These are phyloP conservation scores for Apiotrichum sp. DNA, from an alignment of 1,284 basidiomycete species.

Conservation along the genomic window DNA sequence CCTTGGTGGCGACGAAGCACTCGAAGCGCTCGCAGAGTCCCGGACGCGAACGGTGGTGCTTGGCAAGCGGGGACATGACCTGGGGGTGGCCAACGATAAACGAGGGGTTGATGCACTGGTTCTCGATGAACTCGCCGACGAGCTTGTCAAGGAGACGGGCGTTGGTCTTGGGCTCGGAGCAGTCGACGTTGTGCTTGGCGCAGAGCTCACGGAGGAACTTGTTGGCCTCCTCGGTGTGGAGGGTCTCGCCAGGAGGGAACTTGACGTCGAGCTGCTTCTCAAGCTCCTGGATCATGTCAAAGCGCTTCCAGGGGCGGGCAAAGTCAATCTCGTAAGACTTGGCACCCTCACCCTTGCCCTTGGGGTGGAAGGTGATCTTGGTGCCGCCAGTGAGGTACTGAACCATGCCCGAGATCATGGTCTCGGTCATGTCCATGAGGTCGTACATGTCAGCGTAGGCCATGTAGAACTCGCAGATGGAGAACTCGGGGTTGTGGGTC, in stretches of 20 bases:
- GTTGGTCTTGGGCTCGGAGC: constrained; percentile 90
- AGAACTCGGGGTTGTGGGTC: constrained; percentile 96
- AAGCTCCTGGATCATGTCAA: constrained; percentile 95
- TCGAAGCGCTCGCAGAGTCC: constrained; percentile 99
- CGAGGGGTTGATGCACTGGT: constrained; percentile 88
- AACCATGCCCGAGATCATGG: constrained; percentile 84
- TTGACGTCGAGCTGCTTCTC: constrained; percentile 88
- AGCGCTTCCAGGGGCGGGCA: constrained; percentile 94
- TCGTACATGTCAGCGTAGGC: constrained; percentile 99
- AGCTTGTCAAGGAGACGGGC: constrained; percentile 97
- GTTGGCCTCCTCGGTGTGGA: constrained; percentile 85
- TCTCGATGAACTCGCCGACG: constrained; percentile 96
- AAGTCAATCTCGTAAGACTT: constrained; percentile 78
- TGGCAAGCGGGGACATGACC: constrained; percentile 98
- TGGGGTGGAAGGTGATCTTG: constrained; percentile 82
- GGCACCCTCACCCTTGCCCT: constrained; percentile 69
- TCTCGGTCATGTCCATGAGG: constrained; percentile 95
- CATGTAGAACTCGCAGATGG: constrained; percentile 99
- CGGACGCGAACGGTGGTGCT: constrained; percentile 85
- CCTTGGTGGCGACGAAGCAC: constrained; percentile 96
- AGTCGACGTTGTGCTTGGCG: constrained; percentile 94
- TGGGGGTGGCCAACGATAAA: constrained; percentile 99
- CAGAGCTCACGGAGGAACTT: constrained; percentile 80
- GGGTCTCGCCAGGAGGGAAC: constrained; percentile 87
- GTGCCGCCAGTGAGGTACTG: constrained; percentile 79